phyloP scores from a whole-genome alignment of 768 basidiomycete species.

The Boletus eberwhitei region DNA sequence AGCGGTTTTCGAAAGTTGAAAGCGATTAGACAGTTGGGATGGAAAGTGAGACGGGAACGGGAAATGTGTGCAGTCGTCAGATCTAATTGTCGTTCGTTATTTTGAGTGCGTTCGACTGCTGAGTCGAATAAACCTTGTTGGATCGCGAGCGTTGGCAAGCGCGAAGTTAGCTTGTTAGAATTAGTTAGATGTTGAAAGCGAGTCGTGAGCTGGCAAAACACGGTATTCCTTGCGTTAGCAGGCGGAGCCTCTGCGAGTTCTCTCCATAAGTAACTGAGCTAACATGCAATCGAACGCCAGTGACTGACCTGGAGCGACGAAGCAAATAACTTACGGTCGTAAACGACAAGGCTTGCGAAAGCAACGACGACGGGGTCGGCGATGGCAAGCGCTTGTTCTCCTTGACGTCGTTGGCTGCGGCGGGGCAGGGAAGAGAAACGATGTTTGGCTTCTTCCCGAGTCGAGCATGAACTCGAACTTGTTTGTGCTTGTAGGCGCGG shows the following conservation, averaged over 20 bases:
- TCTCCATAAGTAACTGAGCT: background rate
- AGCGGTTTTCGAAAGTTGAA: constrained; percentile 10
- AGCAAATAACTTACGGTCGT: constrained; percentile 28
- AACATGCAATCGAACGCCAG: background rate
- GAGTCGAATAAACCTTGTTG: constrained; percentile 17
- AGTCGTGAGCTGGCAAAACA: constrained; percentile 25
- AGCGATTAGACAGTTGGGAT: constrained; percentile 8
- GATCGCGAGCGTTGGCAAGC: constrained; percentile 14
- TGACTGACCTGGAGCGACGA: constrained; percentile 22
- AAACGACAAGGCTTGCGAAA: constrained; percentile 17
- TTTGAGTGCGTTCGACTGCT: constrained; percentile 14
- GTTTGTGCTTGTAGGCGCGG: constrained; percentile 29
- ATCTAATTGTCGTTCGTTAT: constrained; percentile 20
- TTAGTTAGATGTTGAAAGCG: constrained; percentile 5
- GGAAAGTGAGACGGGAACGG: background rate
- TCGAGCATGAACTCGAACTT: constrained; percentile 30
- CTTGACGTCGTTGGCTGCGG: constrained; percentile 16
- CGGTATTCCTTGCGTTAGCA: constrained; percentile 24
- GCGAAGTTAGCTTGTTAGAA: constrained; percentile 10
- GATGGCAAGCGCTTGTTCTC: constrained; percentile 20
- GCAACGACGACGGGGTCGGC: constrained; percentile 17
- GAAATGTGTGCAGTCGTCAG: constrained; percentile 21
- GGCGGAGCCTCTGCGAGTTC: constrained; percentile 7
- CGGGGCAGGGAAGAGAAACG: constrained; percentile 20
- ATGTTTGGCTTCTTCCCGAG: background rate